These are phyloP conservation scores for Mucor racemosus DNA, from an alignment of 371 early-diverging fungal genomes.

Conservation along the genomic window DNA sequence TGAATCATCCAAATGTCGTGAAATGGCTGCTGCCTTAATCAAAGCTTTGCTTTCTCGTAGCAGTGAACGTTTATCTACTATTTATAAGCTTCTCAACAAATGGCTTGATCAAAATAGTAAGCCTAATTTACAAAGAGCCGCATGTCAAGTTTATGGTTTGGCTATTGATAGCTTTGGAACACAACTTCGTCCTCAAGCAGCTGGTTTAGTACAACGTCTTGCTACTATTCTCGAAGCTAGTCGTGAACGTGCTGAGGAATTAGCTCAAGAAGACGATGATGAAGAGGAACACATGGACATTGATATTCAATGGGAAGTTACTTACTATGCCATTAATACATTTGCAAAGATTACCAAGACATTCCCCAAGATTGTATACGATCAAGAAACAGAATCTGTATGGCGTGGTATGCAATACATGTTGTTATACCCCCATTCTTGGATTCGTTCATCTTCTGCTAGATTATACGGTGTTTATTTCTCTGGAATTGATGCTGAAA, in stretches of 20 bases:
- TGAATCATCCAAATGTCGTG: slow-evolving; percentile 87
- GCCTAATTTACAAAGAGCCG: slow-evolving; percentile 69
- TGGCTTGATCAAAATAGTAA: slow-evolving; percentile 72
- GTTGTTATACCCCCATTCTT: slow-evolving; percentile 85
- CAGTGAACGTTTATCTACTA: slow-evolving; percentile 55
- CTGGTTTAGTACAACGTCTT: slow-evolving; percentile 55
- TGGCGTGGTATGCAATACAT: slow-evolving; percentile 68
- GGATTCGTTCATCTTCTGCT: slow-evolving; percentile 80
- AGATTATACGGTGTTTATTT: slow-evolving; percentile 83
- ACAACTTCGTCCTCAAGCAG: slow-evolving; percentile 57
- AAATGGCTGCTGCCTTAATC: slow-evolving; percentile 82
- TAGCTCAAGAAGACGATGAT: slow-evolving; percentile 34
- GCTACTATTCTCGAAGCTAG: slow-evolving; percentile 57
- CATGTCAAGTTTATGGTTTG: slow-evolving; percentile 86
- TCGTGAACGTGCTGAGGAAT: slow-evolving; percentile 46
- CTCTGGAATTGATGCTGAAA: slow-evolving; percentile 63
- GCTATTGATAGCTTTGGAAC: slow-evolving; percentile 76
- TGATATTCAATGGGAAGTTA: slow-evolving; percentile 79
- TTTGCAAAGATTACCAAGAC: slow-evolving; percentile 68
- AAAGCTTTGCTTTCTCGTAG: slow-evolving; percentile 66
- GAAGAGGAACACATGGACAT: slow-evolving; percentile 54
- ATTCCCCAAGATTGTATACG: slow-evolving; percentile 59
- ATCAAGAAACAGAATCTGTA: slow-evolving; percentile 40
- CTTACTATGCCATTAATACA: slow-evolving; percentile 81
- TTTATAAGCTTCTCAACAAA: slow-evolving; percentile 66